phyloP scores from a whole-genome alignment of 306 rosid species.

The Gillenia trifoliata region DNA sequence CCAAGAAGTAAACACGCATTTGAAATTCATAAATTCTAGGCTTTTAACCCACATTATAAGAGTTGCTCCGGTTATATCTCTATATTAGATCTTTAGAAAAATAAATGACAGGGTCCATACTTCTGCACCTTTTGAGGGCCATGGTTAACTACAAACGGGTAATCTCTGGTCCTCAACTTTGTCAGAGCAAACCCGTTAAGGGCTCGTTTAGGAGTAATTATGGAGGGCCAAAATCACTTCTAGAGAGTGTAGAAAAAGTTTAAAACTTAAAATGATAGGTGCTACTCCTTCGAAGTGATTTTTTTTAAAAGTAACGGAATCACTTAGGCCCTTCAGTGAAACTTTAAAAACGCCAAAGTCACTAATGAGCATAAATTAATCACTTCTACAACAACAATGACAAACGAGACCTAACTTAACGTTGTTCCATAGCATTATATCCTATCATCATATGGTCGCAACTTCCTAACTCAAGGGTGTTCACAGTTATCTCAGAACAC shows the following conservation, averaged over 20 bases:
- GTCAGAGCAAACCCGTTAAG: too few species aligned
- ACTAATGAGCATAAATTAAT: too few species aligned
- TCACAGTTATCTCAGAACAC: not conserved
- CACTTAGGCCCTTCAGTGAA: too few species aligned
- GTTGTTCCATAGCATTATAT: not conserved
- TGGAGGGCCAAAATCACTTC: too few species aligned
- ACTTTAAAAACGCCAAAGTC: too few species aligned
- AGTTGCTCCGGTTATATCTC: not conserved
- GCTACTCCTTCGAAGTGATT: too few species aligned
- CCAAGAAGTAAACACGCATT: not conserved
- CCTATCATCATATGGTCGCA: not conserved
- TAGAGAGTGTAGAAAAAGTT: too few species aligned
- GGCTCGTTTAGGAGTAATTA: too few species aligned
- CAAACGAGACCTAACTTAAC: not conserved
- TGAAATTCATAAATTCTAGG: not conserved
- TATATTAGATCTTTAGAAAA: not conserved
- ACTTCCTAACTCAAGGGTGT: not conserved
- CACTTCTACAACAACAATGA: too few species aligned
- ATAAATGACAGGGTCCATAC: not conserved
- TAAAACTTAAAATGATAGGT: too few species aligned
- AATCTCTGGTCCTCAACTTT: not conserved
- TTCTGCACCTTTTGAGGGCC: not conserved
- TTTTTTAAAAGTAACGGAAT: too few species aligned
- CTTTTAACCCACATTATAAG: not conserved
- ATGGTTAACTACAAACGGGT: not conserved